Conservation (phyloP, 345 rosid species). For the Reutealis trisperma region DNA sequence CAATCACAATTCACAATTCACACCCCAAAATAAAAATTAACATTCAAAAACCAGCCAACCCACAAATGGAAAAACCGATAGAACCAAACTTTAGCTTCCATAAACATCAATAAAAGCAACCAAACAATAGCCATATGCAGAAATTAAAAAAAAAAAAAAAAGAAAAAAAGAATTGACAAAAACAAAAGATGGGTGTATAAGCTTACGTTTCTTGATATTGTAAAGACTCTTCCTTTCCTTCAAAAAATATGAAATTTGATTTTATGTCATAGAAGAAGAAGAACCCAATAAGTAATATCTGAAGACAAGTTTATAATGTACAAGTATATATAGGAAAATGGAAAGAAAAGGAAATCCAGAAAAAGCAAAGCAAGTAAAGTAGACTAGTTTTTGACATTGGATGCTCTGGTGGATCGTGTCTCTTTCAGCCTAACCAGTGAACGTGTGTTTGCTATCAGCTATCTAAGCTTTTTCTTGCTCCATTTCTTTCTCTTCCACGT, state of each 20-base stretch:
- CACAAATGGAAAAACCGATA: neutral
- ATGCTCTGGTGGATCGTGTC: slow-evolving; percentile 39
- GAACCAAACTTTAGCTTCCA: neutral
- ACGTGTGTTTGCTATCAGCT: neutral
- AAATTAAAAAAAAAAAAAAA: neutral
- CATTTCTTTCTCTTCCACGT: neutral
- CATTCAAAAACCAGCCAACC: slow-evolving; percentile 4
- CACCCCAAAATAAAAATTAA: slow-evolving; percentile 1
- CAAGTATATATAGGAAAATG: neutral
- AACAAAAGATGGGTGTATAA: slow-evolving; percentile 1
- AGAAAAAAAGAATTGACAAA: neutral
- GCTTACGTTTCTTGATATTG: slow-evolving; percentile 43
- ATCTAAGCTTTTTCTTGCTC: neutral
- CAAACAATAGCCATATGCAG: neutral
- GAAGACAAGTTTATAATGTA: slow-evolving; percentile 26
- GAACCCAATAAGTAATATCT: slow-evolving; percentile 30
- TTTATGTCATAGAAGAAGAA: neutral
- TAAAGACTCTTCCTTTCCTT: slow-evolving; percentile 5
- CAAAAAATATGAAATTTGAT: neutral
- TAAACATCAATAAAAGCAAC: neutral
- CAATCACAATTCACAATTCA: too few species aligned
- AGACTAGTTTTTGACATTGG: slow-evolving; percentile 33
- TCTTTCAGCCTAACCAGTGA: slow-evolving; percentile 17
- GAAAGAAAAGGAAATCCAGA: slow-evolving; percentile 21
- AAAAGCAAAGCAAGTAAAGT: slow-evolving; percentile 9